A percentile compares a stretch with the other conserved stretches of the same genome.
phyloP scores from a whole-genome alignment of 2,329 filamentous ascomycete genomes.

The Lecanicillium sp. region DNA sequence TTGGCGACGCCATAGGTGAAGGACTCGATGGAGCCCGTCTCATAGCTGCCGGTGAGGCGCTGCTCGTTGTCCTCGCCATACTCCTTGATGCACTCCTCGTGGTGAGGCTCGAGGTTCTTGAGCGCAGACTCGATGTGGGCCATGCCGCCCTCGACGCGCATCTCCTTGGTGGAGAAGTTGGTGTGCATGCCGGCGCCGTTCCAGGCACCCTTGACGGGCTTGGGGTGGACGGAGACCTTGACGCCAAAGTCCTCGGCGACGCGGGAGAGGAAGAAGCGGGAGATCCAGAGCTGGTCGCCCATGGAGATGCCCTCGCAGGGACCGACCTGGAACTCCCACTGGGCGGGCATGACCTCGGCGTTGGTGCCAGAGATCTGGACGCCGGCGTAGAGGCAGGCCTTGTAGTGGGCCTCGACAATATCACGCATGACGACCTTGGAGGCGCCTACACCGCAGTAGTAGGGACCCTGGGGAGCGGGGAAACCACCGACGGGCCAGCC shows the following conservation, averaged over 20 bases:
- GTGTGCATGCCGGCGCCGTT: slow-evolving; percentile 91
- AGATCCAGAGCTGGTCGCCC: slow-evolving; percentile 93
- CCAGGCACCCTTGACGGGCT: slow-evolving; percentile 89
- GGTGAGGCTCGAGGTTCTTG: slow-evolving; percentile 74
- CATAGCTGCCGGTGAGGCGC: slow-evolving; percentile 87
- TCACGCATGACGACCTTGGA: slow-evolving; percentile 98
- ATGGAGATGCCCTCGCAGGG: slow-evolving; percentile 83
- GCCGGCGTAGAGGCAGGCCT: slow-evolving; percentile 72
- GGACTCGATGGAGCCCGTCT: slow-evolving; percentile 89
- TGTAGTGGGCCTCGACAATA: slow-evolving; percentile 70
- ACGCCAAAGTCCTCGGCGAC: slow-evolving; percentile 95
- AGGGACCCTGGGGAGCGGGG: slow-evolving; percentile 62
- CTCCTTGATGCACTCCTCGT: slow-evolving; percentile 81
- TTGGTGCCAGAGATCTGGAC: slow-evolving; percentile 98
- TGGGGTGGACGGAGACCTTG: slow-evolving; percentile 91
- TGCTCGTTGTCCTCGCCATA: slow-evolving; percentile 95
- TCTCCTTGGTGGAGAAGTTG: slow-evolving; percentile 88
- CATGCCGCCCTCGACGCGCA: slow-evolving; percentile 89
- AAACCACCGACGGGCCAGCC: slow-evolving; percentile 67
- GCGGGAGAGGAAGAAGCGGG: slow-evolving; percentile 75
- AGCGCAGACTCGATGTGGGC: slow-evolving; percentile 84
- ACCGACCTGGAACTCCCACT: slow-evolving; percentile 98
- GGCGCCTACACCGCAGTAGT: slow-evolving; percentile 84
- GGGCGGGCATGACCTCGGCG: slow-evolving; percentile 95
- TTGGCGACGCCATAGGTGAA: slow-evolving; percentile 95